Conservation (phyloP, 1,139 yeast species). For the Diutina ranongensis region DNA sequence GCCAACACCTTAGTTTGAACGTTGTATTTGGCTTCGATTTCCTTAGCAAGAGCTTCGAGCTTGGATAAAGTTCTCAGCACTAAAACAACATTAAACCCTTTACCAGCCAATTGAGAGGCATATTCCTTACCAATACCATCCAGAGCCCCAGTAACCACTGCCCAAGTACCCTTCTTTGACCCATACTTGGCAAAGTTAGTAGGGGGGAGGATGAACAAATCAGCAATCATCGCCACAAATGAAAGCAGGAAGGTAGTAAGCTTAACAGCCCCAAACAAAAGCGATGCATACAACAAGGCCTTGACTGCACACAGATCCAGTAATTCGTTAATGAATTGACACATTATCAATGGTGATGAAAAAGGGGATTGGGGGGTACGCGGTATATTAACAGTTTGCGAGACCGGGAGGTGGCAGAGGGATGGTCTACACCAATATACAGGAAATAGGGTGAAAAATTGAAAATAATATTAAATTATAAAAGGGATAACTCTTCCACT, state of each 20-base stretch:
- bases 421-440: too few relatives aligned
- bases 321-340: conserved; percentile 10
- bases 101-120: conserved; percentile 72
- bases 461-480: background rate
- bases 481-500: conserved; percentile 3
- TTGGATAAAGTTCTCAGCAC: conserved; percentile 79
- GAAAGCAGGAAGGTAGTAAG: conserved; percentile 31
- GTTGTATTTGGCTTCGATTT: conserved; percentile 45
- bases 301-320: conserved; percentile 14
- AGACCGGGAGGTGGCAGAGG: background rate
- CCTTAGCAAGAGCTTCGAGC: conserved; percentile 52
- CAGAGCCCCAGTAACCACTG: conserved; percentile 92
- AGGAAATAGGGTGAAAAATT: too few relatives aligned
- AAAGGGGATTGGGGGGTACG: background rate
- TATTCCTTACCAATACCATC: conserved; percentile 96
- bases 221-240: conserved; percentile 8
- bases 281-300: conserved; percentile 20
- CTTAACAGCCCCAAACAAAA: conserved; percentile 43
- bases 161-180: conserved; percentile 57
- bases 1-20: conserved; percentile 61
- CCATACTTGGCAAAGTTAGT: conserved; percentile 62
- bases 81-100: conserved; percentile 73
- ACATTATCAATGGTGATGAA: background rate
- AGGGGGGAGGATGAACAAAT: conserved; percentile 39
- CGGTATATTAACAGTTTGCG: background rate